phyloP scores from a whole-genome alignment of 2,329 filamentous ascomycete genomes.

The Diaporthe humulicola region DNA sequence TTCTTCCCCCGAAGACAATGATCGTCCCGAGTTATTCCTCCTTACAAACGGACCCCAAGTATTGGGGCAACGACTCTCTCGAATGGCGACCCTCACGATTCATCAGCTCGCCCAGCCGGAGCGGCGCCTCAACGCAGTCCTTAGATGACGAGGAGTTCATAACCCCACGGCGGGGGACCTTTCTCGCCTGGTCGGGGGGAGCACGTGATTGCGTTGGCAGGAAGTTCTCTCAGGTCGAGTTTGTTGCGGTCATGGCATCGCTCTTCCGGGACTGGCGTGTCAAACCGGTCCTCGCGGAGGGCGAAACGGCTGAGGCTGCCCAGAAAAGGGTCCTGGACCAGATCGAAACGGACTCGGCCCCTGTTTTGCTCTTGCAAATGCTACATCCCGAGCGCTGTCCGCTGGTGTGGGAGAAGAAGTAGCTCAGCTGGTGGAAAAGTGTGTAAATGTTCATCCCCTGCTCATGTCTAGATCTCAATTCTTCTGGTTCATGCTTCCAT shows the following conservation, averaged over 20 bases:
- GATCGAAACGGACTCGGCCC: not conserved
- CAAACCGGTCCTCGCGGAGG: not conserved
- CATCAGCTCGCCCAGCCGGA: not conserved
- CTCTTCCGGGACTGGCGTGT: not conserved
- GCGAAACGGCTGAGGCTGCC: not conserved
- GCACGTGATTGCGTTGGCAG: not conserved
- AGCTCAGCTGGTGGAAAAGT: too few species aligned
- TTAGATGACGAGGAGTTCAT: slow-evolving; percentile 27
- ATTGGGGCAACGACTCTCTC: slow-evolving; percentile 25
- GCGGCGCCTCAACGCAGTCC: not conserved
- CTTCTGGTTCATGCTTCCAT: too few species aligned
- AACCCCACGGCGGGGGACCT: not conserved
- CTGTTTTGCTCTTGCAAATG: not conserved
- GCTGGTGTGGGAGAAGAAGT: not conserved
- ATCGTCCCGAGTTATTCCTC: slow-evolving; percentile 21
- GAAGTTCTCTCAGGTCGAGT: not conserved
- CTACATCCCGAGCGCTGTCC: not conserved
- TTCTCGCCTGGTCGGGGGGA: not conserved
- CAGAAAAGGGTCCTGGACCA: not conserved
- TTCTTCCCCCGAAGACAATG: not conserved
- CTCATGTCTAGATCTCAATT: too few species aligned
- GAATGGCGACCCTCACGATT: slow-evolving; percentile 11
- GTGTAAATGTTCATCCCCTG: too few species aligned
- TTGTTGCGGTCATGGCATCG: not conserved
- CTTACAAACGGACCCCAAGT: slow-evolving; percentile 11